Base-by-base conservation (phyloP, 2,329 filamentous ascomycete species). In the Botrytis hyacinthi region DNA sequence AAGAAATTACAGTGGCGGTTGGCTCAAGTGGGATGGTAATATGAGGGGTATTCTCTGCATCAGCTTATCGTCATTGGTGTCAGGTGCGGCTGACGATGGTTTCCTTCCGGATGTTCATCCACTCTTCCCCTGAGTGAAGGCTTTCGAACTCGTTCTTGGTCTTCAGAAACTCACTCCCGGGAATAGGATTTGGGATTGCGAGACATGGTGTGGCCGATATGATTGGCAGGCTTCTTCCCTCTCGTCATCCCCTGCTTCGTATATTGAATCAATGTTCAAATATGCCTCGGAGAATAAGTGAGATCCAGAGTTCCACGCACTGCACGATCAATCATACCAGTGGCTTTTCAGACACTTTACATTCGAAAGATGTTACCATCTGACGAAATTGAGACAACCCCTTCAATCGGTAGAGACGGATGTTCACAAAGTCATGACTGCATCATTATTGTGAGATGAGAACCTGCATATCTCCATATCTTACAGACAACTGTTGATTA, bases 1-100 rank as follows among this genome's bases (percentile, higher is more conserved):
- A 32, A 65, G 57, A 37, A 26, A 32, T 61, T 14, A 61, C 59
- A n/a, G 59, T 40, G 51, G 51, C 51, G 12, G n/a, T n/a, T 16
- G 48, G 48, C 48, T 51, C 48, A n/a, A 54, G 51, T 29, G 59
- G 59, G 35, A 42, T 61, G 35, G 35, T n/a, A 18, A n/a, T 10
- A 62, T 62, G 60, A 62, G 60, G 60, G 60, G 60, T 62, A 62
- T 61, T 14, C 6, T 37, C 35, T 37, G 59, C 60, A 62, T 62
- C 60, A 62, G 60, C 62, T 32, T 46, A 48, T 40, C 20, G 35
- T 66, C 42, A 48, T 48, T 66, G 62, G 42, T 66, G 42, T 66
- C 42, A 66, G 62, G 29, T 66, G 62, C 62, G 62, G 62, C 62
- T 66, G 42, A 66, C 29, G 42, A 66, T 26, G 26, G 29, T 26